These are phyloP conservation scores for Austroboletus niveus DNA, from an alignment of 1,284 basidiomycete species.

Conservation along the genomic window DNA sequence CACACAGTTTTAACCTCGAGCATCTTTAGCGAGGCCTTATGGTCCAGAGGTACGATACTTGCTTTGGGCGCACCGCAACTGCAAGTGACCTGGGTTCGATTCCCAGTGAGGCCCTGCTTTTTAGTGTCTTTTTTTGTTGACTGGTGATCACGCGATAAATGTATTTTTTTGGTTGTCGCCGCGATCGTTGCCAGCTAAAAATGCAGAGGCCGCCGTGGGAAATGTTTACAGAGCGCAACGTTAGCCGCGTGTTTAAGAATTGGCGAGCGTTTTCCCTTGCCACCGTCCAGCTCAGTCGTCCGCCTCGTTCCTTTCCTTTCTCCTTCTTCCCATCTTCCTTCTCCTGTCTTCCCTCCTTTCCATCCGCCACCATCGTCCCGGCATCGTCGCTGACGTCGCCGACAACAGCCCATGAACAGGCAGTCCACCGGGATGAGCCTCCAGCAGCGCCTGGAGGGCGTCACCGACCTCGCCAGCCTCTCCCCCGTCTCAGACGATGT, in stretches of 20 bases:
- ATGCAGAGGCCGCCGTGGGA: conserved; percentile 10
- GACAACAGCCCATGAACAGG: conserved; percentile 27
- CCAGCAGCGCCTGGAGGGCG: conserved; percentile 67
- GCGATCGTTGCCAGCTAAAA: too few relatives aligned
- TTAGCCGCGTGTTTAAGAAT: conserved; percentile 23
- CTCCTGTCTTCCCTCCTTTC: neutral
- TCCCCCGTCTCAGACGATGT: conserved; percentile 69
- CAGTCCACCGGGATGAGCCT: conserved; percentile 42
- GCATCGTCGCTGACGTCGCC: neutral
- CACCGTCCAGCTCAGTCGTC: conserved; percentile 10
- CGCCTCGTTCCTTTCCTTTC: conserved; percentile 21
- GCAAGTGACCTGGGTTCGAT: conserved; percentile 54
- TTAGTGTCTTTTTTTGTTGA: neutral
- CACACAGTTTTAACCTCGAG: too few relatives aligned
- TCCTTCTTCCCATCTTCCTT: too few relatives aligned
- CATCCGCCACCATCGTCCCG: neutral
- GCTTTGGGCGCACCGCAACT: conserved; percentile 41
- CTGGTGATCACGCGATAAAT: neutral
- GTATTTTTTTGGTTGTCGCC: too few relatives aligned
- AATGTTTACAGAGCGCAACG: conserved; percentile 2
- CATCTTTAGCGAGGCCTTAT: conserved; percentile 31
- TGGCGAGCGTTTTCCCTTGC: conserved; percentile 19
- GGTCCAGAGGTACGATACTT: conserved; percentile 54
- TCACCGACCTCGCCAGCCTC: conserved; percentile 62
- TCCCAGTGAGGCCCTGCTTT: conserved; percentile 42